A percentile compares a stretch with the other conserved stretches of the same genome.
These are phyloP conservation scores for Penicillium paneum DNA, from an alignment of 2,329 filamentous ascomycete genomes.

Conservation along the genomic window DNA sequence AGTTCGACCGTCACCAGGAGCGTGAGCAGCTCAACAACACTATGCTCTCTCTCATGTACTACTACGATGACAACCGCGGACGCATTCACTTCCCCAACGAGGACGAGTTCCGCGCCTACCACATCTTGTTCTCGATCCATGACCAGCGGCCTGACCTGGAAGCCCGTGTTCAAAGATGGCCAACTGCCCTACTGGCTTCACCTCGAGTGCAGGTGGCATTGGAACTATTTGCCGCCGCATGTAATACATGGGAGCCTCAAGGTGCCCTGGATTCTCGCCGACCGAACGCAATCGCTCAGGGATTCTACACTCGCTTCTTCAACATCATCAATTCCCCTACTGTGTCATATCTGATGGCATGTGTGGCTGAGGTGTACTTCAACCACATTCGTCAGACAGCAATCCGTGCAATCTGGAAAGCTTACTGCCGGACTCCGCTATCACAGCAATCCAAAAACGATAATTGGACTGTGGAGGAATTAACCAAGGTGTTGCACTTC, in stretches of 20 bases:
- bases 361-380: conserved; percentile 63
- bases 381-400: conserved; percentile 56
- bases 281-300: conserved; percentile 54
- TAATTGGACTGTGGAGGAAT: conserved; percentile 55
- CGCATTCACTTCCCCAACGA: conserved; percentile 55
- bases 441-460: conserved; percentile 51
- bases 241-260: conserved; percentile 52
- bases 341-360: conserved; percentile 62
- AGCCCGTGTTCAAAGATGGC: conserved; percentile 57
- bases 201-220: conserved; percentile 55
- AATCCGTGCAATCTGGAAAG: conserved; percentile 55
- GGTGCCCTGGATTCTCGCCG: conserved; percentile 50
- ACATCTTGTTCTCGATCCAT: conserved; percentile 56
- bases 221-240: conserved; percentile 55
- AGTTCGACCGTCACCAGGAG: conserved; percentile 58
- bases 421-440: conserved; percentile 48
- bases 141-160: conserved; percentile 55
- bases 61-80: conserved; percentile 56
- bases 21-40: conserved; percentile 63
- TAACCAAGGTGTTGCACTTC: conserved; percentile 54
- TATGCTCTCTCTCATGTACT: conserved; percentile 58
- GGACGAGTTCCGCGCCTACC: conserved; percentile 63
- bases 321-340: conserved; percentile 52
- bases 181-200: conserved; percentile 49
- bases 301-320: conserved; percentile 59